Conservation (phyloP, 352 stramenopile genomes). For the Peronosclerospora sorghi region DNA sequence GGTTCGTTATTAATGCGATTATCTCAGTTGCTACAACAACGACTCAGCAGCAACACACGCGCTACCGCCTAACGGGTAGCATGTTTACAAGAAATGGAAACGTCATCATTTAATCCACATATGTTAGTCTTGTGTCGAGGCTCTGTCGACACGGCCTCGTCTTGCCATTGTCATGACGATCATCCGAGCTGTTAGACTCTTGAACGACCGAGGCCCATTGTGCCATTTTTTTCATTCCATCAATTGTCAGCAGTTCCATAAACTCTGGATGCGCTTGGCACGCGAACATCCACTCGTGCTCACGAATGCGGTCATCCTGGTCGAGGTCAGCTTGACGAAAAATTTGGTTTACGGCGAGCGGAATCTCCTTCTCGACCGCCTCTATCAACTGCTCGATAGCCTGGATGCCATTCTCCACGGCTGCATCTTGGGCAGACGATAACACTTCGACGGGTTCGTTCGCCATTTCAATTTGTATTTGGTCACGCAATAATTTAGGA, state of each 20-base stretch:
- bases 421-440: slow-evolving; percentile 30
- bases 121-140: slow-evolving; percentile 44
- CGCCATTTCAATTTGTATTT: slow-evolving; percentile 55
- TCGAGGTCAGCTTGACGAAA: slow-evolving; percentile 68
- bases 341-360: slow-evolving; percentile 74
- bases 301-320: slow-evolving; percentile 66
- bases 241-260: slow-evolving; percentile 75
- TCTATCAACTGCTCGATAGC: slow-evolving; percentile 62
- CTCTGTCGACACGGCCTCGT: slow-evolving; percentile 11
- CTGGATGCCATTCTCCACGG: slow-evolving; percentile 38
- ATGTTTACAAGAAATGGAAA: not conserved
- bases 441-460: slow-evolving; percentile 28
- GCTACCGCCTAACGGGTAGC: too few species aligned
- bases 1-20: too few species aligned
- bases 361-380: slow-evolving; percentile 74
- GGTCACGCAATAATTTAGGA: slow-evolving; percentile 56
- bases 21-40: too few species aligned
- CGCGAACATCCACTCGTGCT: slow-evolving; percentile 75
- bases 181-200: slow-evolving; percentile 11
- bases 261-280: slow-evolving; percentile 74
- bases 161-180: slow-evolving; percentile 23
- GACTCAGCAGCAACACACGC: not conserved
- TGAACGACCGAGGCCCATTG: slow-evolving; percentile 63
- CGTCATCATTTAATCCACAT: slow-evolving; percentile 34
- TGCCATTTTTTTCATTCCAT: slow-evolving; percentile 78